phyloP scores from a whole-genome alignment of 306 rosid genomes.

The Ziziphus jujuba region DNA sequence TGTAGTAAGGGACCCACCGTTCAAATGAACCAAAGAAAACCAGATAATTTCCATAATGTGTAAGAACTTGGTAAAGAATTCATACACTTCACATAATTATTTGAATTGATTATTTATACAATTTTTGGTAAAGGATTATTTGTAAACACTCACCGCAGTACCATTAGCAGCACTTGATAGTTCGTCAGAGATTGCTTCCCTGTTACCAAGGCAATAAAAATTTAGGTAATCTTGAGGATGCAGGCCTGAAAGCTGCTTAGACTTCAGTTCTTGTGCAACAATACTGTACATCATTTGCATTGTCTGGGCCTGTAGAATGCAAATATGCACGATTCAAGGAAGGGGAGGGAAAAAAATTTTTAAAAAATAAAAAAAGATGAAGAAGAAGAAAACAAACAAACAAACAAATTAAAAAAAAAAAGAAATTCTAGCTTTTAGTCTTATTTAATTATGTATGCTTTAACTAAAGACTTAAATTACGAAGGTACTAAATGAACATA shows the following conservation, averaged over 20 bases:
- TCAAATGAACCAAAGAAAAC: conserved; percentile 16
- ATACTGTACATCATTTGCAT: conserved; percentile 79
- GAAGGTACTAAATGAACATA: background rate
- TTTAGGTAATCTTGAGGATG: conserved; percentile 82
- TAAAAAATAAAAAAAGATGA: no score
- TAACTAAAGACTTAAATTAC: background rate
- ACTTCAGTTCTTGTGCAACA: conserved; percentile 62
- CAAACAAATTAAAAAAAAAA: background rate
- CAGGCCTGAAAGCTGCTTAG: conserved; percentile 34
- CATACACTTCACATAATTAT: no score
- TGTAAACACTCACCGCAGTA: conserved; percentile 48
- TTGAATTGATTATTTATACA: background rate
- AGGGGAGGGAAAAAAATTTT: no score
- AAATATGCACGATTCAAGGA: conserved; percentile 9
- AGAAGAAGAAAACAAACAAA: no score
- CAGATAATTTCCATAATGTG: background rate
- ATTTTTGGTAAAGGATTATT: background rate
- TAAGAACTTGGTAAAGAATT: background rate
- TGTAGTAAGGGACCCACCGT: conserved; percentile 1
- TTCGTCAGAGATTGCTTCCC: conserved; percentile 54
- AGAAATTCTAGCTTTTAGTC: background rate
- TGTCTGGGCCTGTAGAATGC: conserved; percentile 60
- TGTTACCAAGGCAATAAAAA: conserved; percentile 94
- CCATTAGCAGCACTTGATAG: conserved; percentile 26
- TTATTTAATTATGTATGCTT: background rate